A percentile compares a stretch with the other conserved stretches of the same genome.
These are phyloP conservation scores for Paradendryphiella salina DNA, from an alignment of 2,329 filamentous ascomycete genomes.

Conservation along the genomic window DNA sequence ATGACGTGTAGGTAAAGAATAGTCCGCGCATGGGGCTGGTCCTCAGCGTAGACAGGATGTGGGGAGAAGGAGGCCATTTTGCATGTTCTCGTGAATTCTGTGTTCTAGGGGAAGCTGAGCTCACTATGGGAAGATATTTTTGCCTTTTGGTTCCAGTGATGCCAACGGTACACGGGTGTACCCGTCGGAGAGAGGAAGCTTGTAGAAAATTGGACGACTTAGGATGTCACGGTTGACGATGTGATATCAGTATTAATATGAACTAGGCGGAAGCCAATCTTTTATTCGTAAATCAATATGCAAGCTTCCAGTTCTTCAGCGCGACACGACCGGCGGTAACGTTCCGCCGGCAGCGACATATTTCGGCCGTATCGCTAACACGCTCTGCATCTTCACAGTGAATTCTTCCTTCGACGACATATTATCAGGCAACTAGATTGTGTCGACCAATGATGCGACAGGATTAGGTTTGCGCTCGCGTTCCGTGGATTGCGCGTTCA, in stretches of 20 bases:
- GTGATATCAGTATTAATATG: not conserved
- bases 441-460: constrained; percentile 7
- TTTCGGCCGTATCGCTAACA: constrained; percentile 3
- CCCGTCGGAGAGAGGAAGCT: not conserved
- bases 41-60: constrained; percentile 63
- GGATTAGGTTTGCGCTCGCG: not conserved
- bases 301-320: not conserved
- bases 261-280: not conserved
- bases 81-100: not conserved
- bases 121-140: not conserved
- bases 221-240: not conserved
- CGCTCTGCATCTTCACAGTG: not conserved
- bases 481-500: not conserved
- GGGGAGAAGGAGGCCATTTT: constrained; percentile 61
- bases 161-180: no score
- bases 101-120: not conserved
- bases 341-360: not conserved
- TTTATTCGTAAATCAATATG: not conserved
- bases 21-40: constrained; percentile 59
- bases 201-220: not conserved
- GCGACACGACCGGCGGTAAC: not conserved
- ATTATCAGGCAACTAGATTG: not conserved
- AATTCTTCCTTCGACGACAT: not conserved
- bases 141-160: not conserved
- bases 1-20: constrained; percentile 65